These are phyloP conservation scores for Trifolium fragiferum DNA, from an alignment of 306 rosid genomes.

Conservation along the genomic window DNA sequence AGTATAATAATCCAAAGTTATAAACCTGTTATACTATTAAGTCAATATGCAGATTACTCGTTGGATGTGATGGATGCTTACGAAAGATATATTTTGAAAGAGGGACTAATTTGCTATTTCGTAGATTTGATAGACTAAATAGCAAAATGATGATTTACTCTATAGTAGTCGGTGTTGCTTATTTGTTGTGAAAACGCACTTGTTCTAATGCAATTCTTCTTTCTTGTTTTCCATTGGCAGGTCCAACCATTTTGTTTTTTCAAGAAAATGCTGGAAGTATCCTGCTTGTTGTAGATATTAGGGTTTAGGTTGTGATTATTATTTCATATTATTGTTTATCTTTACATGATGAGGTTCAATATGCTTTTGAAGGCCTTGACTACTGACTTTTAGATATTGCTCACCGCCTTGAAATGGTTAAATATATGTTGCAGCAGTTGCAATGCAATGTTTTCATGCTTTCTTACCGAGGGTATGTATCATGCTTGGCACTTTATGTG, in stretches of 20 bases:
- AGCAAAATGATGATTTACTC: not conserved
- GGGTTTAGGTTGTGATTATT: constrained; percentile 33
- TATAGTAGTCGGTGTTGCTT: constrained; percentile 13
- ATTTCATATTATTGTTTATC: not conserved
- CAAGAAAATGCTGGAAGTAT: constrained; percentile 99
- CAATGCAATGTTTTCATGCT: constrained; percentile 96
- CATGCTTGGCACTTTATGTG: constrained; percentile 16
- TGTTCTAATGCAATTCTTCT: constrained; percentile 36
- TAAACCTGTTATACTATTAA: no score
- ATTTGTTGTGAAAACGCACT: constrained; percentile 31
- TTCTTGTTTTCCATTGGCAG: constrained; percentile 58
- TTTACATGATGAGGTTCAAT: constrained; percentile 37
- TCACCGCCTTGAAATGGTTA: constrained; percentile 98
- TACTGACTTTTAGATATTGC: constrained; percentile 81
- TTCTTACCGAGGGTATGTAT: constrained; percentile 89
- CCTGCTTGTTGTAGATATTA: constrained; percentile 54
- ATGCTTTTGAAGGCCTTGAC: constrained; percentile 68
- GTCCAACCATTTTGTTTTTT: constrained; percentile 94
- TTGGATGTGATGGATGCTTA: not conserved
- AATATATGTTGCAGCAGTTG: constrained; percentile 78
- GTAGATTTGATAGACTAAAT: not conserved
- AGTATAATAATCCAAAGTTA: no score
- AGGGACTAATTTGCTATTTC: not conserved
- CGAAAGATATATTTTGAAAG: not conserved
- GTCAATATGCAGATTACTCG: no score